Conservation (phyloP, 352 stramenopile species). For the Pythium dissimile region DNA sequence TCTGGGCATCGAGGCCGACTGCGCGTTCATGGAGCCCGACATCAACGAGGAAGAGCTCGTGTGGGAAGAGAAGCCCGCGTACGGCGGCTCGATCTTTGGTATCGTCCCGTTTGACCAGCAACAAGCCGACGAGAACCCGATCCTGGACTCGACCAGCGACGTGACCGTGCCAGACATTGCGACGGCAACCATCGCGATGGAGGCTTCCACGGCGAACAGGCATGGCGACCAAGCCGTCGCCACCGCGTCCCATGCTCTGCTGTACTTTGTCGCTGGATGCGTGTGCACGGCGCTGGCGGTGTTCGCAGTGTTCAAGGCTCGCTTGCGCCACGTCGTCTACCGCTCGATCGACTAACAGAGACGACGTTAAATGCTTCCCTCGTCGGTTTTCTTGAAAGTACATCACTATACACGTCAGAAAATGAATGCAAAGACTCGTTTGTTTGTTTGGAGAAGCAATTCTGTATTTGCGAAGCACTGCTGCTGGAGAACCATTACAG, state of each 20-base stretch:
- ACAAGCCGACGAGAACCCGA: slow-evolving; percentile 77
- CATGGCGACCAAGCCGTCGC: slow-evolving; percentile 11
- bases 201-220: slow-evolving; percentile 4
- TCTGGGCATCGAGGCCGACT: slow-evolving; percentile 89
- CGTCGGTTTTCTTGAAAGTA: not conserved
- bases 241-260: slow-evolving; percentile 28
- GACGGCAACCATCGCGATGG: not conserved
- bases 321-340: slow-evolving; percentile 57
- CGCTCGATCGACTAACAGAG: slow-evolving; percentile 40
- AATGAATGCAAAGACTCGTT: too few relatives aligned
- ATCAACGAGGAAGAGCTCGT: slow-evolving; percentile 79
- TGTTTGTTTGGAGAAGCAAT: too few relatives aligned
- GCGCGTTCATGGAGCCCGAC: slow-evolving; percentile 83
- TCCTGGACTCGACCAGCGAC: slow-evolving; percentile 85
- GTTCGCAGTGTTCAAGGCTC: slow-evolving; percentile 41
- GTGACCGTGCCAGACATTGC: slow-evolving; percentile 39
- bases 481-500: too few relatives aligned
- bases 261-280: slow-evolving; percentile 63
- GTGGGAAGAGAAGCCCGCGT: slow-evolving; percentile 71
- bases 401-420: not conserved
- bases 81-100: slow-evolving; percentile 75
- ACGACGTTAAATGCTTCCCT: too few relatives aligned
- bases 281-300: slow-evolving; percentile 42
- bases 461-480: too few relatives aligned
- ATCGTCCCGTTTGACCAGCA: slow-evolving; percentile 67